Base-by-base conservation (phyloP, 225 moss, liverwort and hornwort species). In the Ulota crispa region DNA sequence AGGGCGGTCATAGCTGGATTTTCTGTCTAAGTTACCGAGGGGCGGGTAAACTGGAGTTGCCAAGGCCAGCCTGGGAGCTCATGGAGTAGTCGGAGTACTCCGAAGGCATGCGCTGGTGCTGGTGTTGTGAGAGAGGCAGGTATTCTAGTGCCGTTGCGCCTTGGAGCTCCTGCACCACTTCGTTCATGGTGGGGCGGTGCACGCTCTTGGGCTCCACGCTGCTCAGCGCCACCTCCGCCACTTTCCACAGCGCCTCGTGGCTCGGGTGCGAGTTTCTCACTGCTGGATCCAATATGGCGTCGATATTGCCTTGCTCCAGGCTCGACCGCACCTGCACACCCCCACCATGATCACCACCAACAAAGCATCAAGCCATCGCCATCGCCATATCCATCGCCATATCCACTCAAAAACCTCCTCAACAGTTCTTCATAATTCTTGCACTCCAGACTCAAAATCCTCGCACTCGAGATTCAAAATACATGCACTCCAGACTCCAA, bases 211-310 rank as follows among this genome's bases (percentile, higher is more conserved):
- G 86, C 68, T 95, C 85, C 82, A 92, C 84, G 36, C 93, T 80
- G 1, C 39, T 76, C n/a, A 92, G 26, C 6, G 93, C 92, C 19
- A 91, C 75, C 77, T 92, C 92, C 1, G 85, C 85, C 14, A 95
- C 42, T 64, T 84, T 92, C 91, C 90, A 92, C 0, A 92, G 41
- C 15, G 89, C 76, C 6, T 87, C 80, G 6, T 30, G 34, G 42
- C 21, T 61, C 2, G 59, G 59, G 57, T 26, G 56, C 0, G 27
- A 84, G 5, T 27, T 72, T n/a, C 60, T 75, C 59, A 92, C 28
- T 14, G 63, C 20, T 7, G 91, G 88, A 82, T 89, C 89, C 16
- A 91, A 30, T 41, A 92, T 82, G 8, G 72, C 73, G 11, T 91
- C 82, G 14, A 91, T 73, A 65, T 89, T 68, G 24, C 88, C 89